Evolutionary conservation across 805 yeast species (phyloP), one percentile per base, ranked within the genome.

Genomic region (Wickerhamomyces tratensis): DNA sequence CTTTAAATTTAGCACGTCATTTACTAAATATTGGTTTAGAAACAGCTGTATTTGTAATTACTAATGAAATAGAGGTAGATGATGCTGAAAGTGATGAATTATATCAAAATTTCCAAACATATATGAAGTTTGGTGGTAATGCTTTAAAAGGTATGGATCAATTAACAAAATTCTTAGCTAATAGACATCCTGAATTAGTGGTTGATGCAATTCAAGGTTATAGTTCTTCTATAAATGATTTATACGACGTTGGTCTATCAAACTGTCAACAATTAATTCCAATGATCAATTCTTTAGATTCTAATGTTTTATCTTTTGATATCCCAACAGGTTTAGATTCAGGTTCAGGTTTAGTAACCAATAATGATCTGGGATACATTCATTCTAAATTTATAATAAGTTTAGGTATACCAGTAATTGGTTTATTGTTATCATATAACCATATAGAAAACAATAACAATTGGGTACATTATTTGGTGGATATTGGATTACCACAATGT

Each of bases 151-250:
- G 11, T 31, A 53, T 62, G 48, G 55, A 46, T 39, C 72, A 56
- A 37, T 63, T 68, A 55, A 66, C 56, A 43, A 59, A 39, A 25
- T 59, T 61, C 34, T 58, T 67, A 49, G 65, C 57, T 11, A 71
- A 72, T 43, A 84, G 81, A 38, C 73, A 86, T 2, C 93, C 95
- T 0, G 95, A 87, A 56, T 66, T 88, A 46, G 73, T 87, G 9
- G 55, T 88, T 15, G 97, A 88, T 59, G 93, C 88, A 1, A 67
- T 88, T 50, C 95, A 85, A 56, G 96, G 96, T 1, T 82, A 76
- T 49, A 93, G 86, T 51, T 74, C 77, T 25, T 82, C 75, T 42
- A 61, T 85, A 41, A 71, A 72, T 31, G 93, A 84, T 56, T 59
- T 81, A 52, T 42, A 57, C 54, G 61, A 52, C 4, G 49, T 43